phyloP scores from a whole-genome alignment of 495 filamentous ascomycete species.

The Aspergillus funiculosus region DNA sequence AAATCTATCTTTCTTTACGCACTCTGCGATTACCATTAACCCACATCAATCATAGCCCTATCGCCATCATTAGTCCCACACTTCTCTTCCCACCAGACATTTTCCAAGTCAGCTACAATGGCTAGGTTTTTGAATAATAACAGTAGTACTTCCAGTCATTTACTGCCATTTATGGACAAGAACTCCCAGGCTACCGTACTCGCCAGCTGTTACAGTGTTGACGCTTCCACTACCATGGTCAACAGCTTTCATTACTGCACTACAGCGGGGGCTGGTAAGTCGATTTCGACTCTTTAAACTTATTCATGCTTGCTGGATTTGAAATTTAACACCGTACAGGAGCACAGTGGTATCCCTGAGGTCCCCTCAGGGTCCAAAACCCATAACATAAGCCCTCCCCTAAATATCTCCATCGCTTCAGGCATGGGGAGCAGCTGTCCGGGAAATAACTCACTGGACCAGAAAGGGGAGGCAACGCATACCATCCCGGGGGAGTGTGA shows the following conservation, averaged over 20 bases:
- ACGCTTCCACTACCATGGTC: constrained; percentile 49
- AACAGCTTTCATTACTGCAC: constrained; percentile 91
- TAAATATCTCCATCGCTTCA: constrained; percentile 58
- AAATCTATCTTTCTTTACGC: too few relatives aligned
- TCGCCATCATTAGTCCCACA: neutral
- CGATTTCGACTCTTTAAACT: neutral
- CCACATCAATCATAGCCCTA: neutral
- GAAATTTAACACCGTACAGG: constrained; percentile 39
- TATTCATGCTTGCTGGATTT: neutral
- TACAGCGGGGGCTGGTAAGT: constrained; percentile 69
- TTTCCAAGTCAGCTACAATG: constrained; percentile 22
- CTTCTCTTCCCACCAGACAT: neutral
- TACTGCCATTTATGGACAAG: constrained; percentile 46
- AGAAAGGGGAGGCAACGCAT: constrained; percentile 84
- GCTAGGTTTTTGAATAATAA: constrained; percentile 59
- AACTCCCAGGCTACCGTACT: constrained; percentile 59
- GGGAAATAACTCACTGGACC: constrained; percentile 35
- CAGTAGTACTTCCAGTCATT: constrained; percentile 66
- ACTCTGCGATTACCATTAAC: neutral
- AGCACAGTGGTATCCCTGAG: constrained; percentile 97
- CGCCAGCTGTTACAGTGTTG: constrained; percentile 77
- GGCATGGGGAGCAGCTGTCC: constrained; percentile 51
- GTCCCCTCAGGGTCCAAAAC: constrained; percentile 75
- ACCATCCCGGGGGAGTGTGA: constrained; percentile 99
- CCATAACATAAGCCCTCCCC: constrained; percentile 76